Conservation (phyloP, 176 grass and related monocot genomes). For the Neostapfia colusana region DNA sequence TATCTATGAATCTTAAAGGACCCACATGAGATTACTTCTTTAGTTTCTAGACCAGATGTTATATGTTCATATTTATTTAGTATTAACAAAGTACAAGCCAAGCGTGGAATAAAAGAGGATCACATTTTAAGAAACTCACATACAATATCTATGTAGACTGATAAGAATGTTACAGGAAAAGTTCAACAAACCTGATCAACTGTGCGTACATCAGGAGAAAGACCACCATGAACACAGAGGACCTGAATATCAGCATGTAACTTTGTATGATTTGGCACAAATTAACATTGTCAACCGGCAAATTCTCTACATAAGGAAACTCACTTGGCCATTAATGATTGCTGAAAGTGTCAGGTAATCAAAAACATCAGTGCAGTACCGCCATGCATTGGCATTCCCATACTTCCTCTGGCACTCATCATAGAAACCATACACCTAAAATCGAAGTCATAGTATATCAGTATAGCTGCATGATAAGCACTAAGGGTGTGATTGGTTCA, state of each 20-base stretch:
- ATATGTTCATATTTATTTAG: not conserved
- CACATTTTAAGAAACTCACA: not conserved
- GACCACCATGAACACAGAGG: conserved; percentile 95
- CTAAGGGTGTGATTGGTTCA: too few relatives aligned
- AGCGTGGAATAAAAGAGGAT: not conserved
- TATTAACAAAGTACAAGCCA: not conserved
- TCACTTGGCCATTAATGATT: conserved; percentile 97
- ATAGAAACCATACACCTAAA: conserved; percentile 98
- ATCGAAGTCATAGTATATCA: conserved; percentile 13
- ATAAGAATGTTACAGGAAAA: not conserved
- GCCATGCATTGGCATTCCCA: conserved; percentile 99
- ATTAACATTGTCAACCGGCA: conserved; percentile 1
- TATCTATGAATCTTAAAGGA: not conserved
- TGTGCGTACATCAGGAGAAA: conserved; percentile 92
- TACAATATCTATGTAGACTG: not conserved
- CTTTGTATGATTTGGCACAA: conserved; percentile 22
- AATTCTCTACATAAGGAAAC: conserved; percentile 16
- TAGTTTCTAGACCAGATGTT: not conserved
- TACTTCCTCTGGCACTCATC: conserved; percentile 99
- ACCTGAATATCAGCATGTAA: conserved; percentile 63
- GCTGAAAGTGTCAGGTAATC: conserved; percentile 98
- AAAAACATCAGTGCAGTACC: conserved; percentile 99
- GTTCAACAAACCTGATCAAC: conserved; percentile 78
- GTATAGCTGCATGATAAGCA: not conserved
- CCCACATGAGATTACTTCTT: not conserved